These are phyloP conservation scores for Pichia deserticola DNA, from an alignment of 805 yeast species.

Conservation along the genomic window DNA sequence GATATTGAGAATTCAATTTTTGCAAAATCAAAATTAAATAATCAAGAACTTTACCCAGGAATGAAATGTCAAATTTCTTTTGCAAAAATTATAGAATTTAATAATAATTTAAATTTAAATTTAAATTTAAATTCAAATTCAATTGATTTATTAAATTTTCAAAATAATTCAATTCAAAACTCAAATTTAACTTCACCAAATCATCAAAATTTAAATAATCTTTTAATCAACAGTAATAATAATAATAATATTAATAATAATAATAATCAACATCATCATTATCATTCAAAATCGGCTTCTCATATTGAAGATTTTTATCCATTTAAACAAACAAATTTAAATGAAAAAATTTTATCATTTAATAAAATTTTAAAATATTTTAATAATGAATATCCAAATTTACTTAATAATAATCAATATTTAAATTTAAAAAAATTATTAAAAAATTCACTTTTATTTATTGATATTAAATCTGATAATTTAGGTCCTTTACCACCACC, in stretches of 20 bases:
- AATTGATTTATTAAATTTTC: constrained; percentile 4
- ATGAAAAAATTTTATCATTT: constrained; percentile 18
- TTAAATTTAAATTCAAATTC: neutral
- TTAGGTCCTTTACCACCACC: constrained; percentile 78
- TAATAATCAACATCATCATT: constrained; percentile 1
- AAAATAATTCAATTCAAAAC: neutral
- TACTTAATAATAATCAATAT: neutral
- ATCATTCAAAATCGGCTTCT: constrained; percentile 1
- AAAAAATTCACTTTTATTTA: constrained; percentile 35
- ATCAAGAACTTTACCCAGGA: constrained; percentile 77
- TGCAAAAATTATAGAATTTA: constrained; percentile 50
- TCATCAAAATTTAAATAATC: neutral
- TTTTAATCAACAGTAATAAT: neutral
- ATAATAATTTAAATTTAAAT: neutral
- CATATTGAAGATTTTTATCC: constrained; percentile 6
- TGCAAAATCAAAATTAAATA: constrained; percentile 72
- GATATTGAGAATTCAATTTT: constrained; percentile 68
- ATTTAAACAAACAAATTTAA: constrained; percentile 15
- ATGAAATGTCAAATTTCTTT: constrained; percentile 70
- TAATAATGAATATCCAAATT: neutral
- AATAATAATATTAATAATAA: neutral
- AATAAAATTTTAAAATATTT: constrained; percentile 8
- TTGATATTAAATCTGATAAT: constrained; percentile 38
- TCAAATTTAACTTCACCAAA: constrained; percentile 1
- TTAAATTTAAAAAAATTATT: constrained; percentile 40